A percentile compares a stretch with the other conserved stretches of the same genome.
Evolutionary conservation across 2,329 filamentous ascomycete species (phyloP).

Genomic region (Cercospora citrullina): DNA sequence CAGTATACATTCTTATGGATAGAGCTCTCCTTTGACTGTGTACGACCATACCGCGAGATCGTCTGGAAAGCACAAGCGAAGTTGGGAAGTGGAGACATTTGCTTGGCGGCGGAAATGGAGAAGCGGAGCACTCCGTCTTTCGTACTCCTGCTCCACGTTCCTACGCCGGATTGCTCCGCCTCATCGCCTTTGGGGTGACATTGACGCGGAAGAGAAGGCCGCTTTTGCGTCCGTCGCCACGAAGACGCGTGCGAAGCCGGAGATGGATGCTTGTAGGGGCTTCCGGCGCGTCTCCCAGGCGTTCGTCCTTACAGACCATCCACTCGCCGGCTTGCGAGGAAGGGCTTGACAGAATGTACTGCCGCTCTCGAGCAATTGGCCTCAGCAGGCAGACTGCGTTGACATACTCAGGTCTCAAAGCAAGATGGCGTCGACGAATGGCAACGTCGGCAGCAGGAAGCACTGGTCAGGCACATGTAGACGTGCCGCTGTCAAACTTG

Average conservation of each 20-base stretch:
- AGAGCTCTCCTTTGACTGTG: background rate
- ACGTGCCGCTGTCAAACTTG: slow-evolving; percentile 1
- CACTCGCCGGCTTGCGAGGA: background rate
- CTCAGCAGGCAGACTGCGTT: background rate
- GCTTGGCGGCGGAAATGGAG: background rate
- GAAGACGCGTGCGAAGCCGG: background rate
- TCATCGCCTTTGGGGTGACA: background rate
- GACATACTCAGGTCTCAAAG: background rate
- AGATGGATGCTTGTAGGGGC: background rate
- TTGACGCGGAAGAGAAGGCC: background rate
- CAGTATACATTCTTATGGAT: background rate
- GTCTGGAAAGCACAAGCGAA: background rate
- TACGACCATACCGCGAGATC: background rate
- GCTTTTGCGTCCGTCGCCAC: background rate
- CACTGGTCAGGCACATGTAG: background rate
- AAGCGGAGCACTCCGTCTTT: background rate
- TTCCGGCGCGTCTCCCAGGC: background rate
- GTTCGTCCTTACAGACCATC: background rate
- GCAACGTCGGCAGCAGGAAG: background rate
- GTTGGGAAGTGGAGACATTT: background rate
- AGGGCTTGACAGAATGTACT: background rate
- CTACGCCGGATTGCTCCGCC: background rate
- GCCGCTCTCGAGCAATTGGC: background rate
- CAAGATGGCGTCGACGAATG: background rate
- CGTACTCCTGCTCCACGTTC: background rate